Evolutionary conservation across 208 protist genomes (phyloP), one percentile per base, ranked within the genome.

Genomic region (Leptomonas pyrrhocoris): DNA sequence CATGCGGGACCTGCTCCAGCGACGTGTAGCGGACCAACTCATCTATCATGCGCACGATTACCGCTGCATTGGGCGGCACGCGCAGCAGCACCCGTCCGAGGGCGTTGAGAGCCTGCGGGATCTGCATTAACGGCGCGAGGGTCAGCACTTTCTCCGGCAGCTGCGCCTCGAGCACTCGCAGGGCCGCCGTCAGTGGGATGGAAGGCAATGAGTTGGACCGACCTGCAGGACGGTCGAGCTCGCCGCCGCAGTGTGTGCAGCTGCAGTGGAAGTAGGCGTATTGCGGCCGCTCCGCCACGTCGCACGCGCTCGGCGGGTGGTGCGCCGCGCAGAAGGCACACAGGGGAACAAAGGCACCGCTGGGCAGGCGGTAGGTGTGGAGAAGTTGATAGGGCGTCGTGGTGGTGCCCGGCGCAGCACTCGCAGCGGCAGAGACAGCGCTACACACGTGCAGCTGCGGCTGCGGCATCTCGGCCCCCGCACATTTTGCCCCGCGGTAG

Each of bases 51-150:
- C 88, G 74, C 42, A 80, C 83, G 51, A 80, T 23, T 5, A 83
- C 68, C 15, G 78, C 74, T 2, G 84, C 81, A 8, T 40, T 28
- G 5, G 74, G 50, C 1, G 63, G 31, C 27, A 95, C 51, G 25
- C 84, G 84, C 40, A 95, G 80, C 31, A 86, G 64, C 12, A 95
- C 74, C 12, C 85, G 83, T n/a, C 90, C 87, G 8, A 93, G 74
- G 0, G 75, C 68, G 59, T 93, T 92, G 49, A 87, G 71, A 11
- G 90, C 78, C 15, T 56, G 60, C 25, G 67, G 68, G 9, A 54
- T 65, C 51, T 74, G 62, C 69, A 77, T 40, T 8, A 73, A 64
- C 38, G 48, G 45, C 30, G 73, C 45, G 27, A 80, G 55, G 9
- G 36, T 9, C 25, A 75, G 50, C 62, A 74, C 42, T 28, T 54